Conservation (phyloP, 179 eudicot genomes). For the Kewa caespitosa region DNA sequence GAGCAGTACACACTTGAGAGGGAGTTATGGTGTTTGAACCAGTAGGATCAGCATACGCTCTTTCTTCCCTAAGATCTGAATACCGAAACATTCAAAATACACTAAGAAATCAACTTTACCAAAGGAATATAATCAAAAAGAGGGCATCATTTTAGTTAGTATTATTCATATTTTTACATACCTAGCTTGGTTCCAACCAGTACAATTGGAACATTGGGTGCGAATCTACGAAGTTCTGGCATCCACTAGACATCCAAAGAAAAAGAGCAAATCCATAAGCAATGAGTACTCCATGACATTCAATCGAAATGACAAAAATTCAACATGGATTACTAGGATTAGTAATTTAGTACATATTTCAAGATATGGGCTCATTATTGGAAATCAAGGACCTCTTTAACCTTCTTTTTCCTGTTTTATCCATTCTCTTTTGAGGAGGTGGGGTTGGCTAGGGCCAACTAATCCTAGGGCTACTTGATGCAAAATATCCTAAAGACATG, state of each 20-base stretch:
- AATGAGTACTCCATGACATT: not conserved
- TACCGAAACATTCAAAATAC: not conserved
- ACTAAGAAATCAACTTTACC: not conserved
- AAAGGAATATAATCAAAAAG: no score
- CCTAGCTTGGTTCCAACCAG: conserved; percentile 98
- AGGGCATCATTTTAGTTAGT: not conserved
- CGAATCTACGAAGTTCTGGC: conserved; percentile 99
- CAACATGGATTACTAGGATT: not conserved
- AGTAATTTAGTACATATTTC: not conserved
- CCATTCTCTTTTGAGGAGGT: not conserved
- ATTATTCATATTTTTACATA: conserved; percentile 19
- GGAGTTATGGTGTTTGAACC: conserved; percentile 68
- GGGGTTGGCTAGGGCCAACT: not conserved
- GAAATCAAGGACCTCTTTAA: conserved; percentile 6
- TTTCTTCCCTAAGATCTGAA: conserved; percentile 85
- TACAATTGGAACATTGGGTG: conserved; percentile 93
- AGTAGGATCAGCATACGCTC: conserved; percentile 74
- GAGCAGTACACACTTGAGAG: conserved; percentile 57
- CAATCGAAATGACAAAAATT: not conserved
- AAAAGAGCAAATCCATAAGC: conserved; percentile 7
- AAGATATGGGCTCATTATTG: not conserved
- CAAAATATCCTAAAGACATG: conserved; percentile 10
- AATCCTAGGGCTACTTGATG: conserved; percentile 6
- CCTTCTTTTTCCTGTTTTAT: not conserved
- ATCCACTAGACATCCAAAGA: conserved; percentile 63